Percentiles rank a stretch among this genome's conserved stretches.
These are phyloP conservation scores for Herpotrichia juniperi DNA, from an alignment of 2,329 filamentous ascomycete species.

Conservation along the genomic window DNA sequence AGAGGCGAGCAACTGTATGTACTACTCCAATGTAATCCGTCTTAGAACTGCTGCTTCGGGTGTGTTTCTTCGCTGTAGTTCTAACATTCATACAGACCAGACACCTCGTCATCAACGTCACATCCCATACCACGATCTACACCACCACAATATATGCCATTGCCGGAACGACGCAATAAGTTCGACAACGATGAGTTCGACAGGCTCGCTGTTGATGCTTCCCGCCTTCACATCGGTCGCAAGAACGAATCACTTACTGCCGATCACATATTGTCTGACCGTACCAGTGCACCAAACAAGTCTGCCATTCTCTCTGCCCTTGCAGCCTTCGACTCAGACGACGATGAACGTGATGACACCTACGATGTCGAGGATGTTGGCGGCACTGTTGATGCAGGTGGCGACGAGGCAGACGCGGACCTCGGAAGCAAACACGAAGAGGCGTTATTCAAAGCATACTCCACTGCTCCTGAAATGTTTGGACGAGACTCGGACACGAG, in stretches of 20 bases:
- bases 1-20: constrained; percentile 66
- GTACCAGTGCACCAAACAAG: constrained; percentile 71
- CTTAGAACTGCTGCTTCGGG: not conserved
- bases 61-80: not conserved
- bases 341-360: constrained; percentile 96
- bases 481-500: constrained; percentile 73
- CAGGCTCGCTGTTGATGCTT: constrained; percentile 66
- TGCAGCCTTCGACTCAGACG: constrained; percentile 87
- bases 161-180: constrained; percentile 70
- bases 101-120: constrained; percentile 25
- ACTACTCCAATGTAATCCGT: not conserved
- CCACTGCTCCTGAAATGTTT: constrained; percentile 69
- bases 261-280: constrained; percentile 73
- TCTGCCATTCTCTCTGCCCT: constrained; percentile 88
- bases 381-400: constrained; percentile 74
- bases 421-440: constrained; percentile 68
- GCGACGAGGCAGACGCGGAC: constrained; percentile 62
- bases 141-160: constrained; percentile 24
- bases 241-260: constrained; percentile 67
- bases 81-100: constrained; percentile 26
- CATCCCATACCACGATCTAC: constrained; percentile 65
- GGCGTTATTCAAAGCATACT: constrained; percentile 74
- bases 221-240: constrained; percentile 81
- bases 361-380: constrained; percentile 94
- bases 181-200: constrained; percentile 81